These are phyloP conservation scores for cucumber (Cucumis sativus) DNA, from an alignment of 306 rosid genomes.

Conservation along the genomic window Cucumber_9930_V3 NC_026658.2:17676501-17677000, in stretches of 20 bases:
- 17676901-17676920: too few relatives aligned
- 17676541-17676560: conserved; percentile 86
- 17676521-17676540: conserved; percentile 84
- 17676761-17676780: background rate
- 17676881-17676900: too few relatives aligned
- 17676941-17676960: too few relatives aligned
- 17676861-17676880: background rate
- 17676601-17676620: background rate
- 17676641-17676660: background rate
- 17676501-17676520: conserved; percentile 78
- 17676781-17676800: background rate
- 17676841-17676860: background rate
- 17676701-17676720: conserved; percentile 85
- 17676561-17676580: conserved; percentile 25
- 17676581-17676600: background rate
- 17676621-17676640: background rate
- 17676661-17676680: conserved; percentile 99
- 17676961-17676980: too few relatives aligned
- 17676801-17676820: background rate
- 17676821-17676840: background rate
- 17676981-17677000: too few relatives aligned
- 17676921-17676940: too few relatives aligned
- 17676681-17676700: conserved; percentile 89
- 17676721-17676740: conserved; percentile 69
- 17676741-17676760: background rate